Evolutionary conservation across 2,329 filamentous ascomycete species (phyloP).

Genomic region (Beauveria sp.): DNA sequence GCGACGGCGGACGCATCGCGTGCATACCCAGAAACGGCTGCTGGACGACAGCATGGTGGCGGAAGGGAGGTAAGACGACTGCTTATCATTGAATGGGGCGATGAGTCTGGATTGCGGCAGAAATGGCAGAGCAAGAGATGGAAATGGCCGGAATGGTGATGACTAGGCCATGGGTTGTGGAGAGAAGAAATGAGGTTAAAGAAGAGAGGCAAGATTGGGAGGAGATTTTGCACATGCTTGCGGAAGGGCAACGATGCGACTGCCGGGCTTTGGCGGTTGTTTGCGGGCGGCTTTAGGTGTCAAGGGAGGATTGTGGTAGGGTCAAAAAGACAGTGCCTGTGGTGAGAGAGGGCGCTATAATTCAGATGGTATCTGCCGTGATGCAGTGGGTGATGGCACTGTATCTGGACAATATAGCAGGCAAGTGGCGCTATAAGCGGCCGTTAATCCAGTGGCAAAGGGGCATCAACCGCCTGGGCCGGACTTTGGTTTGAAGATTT

Average conservation of each 20-base stretch:
- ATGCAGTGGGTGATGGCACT: too few species aligned
- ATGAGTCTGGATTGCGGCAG: not conserved
- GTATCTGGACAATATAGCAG: too few species aligned
- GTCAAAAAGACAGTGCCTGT: not conserved
- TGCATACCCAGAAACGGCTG: constrained; percentile 10
- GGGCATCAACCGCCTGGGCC: too few species aligned
- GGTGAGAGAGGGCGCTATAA: not conserved
- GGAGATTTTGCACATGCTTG: constrained; percentile 11
- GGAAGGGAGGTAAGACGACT: not conserved
- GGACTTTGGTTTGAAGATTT: too few species aligned
- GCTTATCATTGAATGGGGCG: constrained; percentile 2
- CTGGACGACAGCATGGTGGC: constrained; percentile 9
- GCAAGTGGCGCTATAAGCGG: too few species aligned
- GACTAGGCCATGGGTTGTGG: not conserved
- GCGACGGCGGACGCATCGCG: constrained; percentile 39
- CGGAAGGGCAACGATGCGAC: not conserved
- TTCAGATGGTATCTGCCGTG: not conserved
- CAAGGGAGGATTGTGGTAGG: too few species aligned
- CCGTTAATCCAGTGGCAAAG: too few species aligned
- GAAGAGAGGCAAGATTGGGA: not conserved
- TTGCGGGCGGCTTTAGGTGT: not conserved
- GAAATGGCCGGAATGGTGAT: not conserved
- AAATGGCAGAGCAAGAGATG: not conserved
- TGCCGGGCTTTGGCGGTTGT: not conserved
- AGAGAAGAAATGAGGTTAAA: not conserved